Evolutionary conservation across 495 filamentous ascomycete genomes (phyloP), one percentile per base, ranked within the genome.

Genomic region (Polyplosphaeria fusca): DNA sequence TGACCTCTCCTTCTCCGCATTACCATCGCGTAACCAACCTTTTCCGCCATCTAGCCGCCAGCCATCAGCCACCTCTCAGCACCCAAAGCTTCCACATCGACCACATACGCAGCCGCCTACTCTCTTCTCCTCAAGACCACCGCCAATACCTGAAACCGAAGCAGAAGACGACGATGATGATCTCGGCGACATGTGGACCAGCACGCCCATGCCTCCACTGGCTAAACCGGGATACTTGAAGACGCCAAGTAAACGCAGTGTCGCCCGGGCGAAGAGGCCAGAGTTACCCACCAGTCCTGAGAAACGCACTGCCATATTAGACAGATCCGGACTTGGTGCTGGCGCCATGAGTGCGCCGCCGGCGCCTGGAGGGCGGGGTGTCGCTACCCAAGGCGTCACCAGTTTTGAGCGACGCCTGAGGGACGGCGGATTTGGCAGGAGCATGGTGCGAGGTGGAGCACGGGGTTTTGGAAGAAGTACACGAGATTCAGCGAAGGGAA

Each of bases 341-440:
- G 30, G 30, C 7, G 30, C 14, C 14, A 35, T 35, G 30, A 45
- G 30, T 18, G 53, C 49, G 37, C 51, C 45, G 38, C 50, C 61
- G 0, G 18, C 3, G 22, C 24, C 20, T n/a, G 32, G 26, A 19
- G 56, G 32, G 27, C 18, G 19, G 24, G 42, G 35, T 14, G 46
- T 23, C 9, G 32, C 35, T 20, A 35, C 1, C 13, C 35, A 25
- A 4, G 47, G 35, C 2, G 58, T 73, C 30, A 72, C 67, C 43
- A 66, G 69, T 32, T 73, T 73, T 58, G 67, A 65, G 53, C 38
- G 63, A 16, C 70, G 67, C 38, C 51, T 73, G 52, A 55, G 65
- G 51, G 64, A 64, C 23, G 44, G 52, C 14, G 64, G 60, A 40
- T 58, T 53, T 44, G 46, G 24, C 24, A 32, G 37, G 45, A 35